Percentiles rank a stretch among this genome's conserved stretches.
These are phyloP conservation scores for Mycena chlorophos DNA, from an alignment of 768 basidiomycete genomes.

Conservation along the genomic window DNA sequence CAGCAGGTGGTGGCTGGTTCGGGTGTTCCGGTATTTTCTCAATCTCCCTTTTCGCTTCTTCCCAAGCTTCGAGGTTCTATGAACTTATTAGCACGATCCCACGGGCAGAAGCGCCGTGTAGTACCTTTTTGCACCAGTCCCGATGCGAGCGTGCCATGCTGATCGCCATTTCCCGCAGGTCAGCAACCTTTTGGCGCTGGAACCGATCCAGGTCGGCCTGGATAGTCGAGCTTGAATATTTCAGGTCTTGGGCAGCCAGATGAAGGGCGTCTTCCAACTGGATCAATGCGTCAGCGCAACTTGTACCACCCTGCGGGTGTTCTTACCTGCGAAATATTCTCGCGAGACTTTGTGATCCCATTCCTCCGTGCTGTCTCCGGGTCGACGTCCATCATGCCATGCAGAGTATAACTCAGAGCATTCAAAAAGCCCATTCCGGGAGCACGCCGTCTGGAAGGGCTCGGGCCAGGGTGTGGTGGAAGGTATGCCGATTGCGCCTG, in stretches of 20 bases:
- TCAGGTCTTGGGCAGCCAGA: constrained; percentile 88
- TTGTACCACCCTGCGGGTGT: neutral
- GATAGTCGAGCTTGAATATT: constrained; percentile 94
- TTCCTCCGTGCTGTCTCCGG: constrained; percentile 94
- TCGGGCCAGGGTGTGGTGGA: constrained; percentile 81
- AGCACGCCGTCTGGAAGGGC: constrained; percentile 55
- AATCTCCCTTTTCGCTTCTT: constrained; percentile 91
- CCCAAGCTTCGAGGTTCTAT: constrained; percentile 96
- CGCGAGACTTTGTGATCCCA: constrained; percentile 90
- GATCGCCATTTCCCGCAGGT: constrained; percentile 91
- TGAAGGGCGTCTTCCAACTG: constrained; percentile 96
- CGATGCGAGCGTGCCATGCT: constrained; percentile 86
- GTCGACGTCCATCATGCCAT: constrained; percentile 99
- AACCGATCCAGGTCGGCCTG: constrained; percentile 98
- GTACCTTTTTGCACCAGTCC: constrained; percentile 96
- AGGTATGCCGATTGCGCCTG: constrained; percentile 50
- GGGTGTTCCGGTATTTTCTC: constrained; percentile 90
- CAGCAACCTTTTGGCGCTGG: constrained; percentile 97
- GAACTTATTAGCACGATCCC: constrained; percentile 17
- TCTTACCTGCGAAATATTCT: constrained; percentile 89
- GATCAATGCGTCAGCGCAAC: constrained; percentile 12
- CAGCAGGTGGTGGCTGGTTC: constrained; percentile 57
- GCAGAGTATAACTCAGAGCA: constrained; percentile 90
- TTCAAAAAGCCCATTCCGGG: constrained; percentile 87
- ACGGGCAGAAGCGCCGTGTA: constrained; percentile 13